Percentiles rank a stretch among this genome's conserved stretches.
phyloP scores from a whole-genome alignment of 2,329 filamentous ascomycete species.

The Nannizzia gypsea region DNA sequence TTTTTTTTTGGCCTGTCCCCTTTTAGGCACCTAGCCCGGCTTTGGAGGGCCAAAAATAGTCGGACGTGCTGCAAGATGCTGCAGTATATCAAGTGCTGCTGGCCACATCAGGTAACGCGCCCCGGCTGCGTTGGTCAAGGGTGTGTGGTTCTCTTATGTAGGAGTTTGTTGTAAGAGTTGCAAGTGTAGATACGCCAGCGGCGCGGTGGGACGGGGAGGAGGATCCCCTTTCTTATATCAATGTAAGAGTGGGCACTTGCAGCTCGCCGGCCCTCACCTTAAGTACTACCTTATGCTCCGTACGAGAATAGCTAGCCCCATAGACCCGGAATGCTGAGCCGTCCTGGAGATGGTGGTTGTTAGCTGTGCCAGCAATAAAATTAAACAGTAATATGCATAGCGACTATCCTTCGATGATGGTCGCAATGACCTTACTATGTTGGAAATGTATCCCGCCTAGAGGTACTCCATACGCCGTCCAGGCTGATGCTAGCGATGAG shows the following conservation, averaged over 20 bases:
- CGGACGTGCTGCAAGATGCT: conserved; percentile 1
- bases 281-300: too few relatives aligned
- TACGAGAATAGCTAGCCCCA: too few relatives aligned
- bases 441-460: conserved; percentile 1
- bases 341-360: neutral
- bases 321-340: neutral
- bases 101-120: conserved; percentile 3
- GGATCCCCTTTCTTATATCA: neutral
- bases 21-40: conserved; percentile 2
- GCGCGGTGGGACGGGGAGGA: conserved; percentile 3
- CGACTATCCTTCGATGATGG: neutral
- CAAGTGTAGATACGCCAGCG: neutral
- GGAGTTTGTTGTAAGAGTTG: neutral
- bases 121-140: neutral
- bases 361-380: too few relatives aligned
- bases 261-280: neutral
- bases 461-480: neutral
- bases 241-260: neutral
- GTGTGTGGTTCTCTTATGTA: neutral
- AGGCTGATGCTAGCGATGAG: conserved; percentile 1
- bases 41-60: conserved; percentile 4
- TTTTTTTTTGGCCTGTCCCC: neutral
- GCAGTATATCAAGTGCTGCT: conserved; percentile 4
- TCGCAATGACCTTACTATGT: conserved; percentile 2
- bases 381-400: neutral